Percentiles rank a stretch among this genome's conserved stretches.
These are phyloP conservation scores for Lactarius sp. DNA, from an alignment of 768 basidiomycete species.

Conservation along the genomic window DNA sequence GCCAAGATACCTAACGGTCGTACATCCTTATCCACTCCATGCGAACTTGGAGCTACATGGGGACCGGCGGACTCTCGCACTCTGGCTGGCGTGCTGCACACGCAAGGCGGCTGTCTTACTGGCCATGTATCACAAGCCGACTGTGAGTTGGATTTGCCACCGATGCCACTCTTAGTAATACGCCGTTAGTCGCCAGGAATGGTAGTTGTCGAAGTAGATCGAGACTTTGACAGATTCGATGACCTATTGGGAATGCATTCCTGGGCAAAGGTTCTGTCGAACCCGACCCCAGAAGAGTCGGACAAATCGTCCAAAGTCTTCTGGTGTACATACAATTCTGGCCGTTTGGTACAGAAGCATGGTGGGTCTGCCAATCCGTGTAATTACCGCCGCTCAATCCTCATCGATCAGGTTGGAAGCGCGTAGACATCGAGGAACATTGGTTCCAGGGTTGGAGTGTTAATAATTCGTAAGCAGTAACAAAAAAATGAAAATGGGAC, in stretches of 20 bases:
- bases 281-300: slow-evolving; percentile 32
- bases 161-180: background rate
- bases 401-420: slow-evolving; percentile 42
- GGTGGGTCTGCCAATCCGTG: slow-evolving; percentile 31
- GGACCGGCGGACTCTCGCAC: slow-evolving; percentile 38
- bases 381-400: background rate
- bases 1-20: slow-evolving; percentile 42
- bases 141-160: slow-evolving; percentile 32
- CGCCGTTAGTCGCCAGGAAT: slow-evolving; percentile 37
- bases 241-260: slow-evolving; percentile 40
- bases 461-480: slow-evolving; percentile 30
- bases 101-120: slow-evolving; percentile 33
- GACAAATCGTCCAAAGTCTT: slow-evolving; percentile 34
- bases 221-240: slow-evolving; percentile 33
- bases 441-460: slow-evolving; percentile 38
- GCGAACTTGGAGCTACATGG: slow-evolving; percentile 39
- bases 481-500: background rate
- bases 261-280: slow-evolving; percentile 39
- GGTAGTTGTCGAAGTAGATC: slow-evolving; percentile 42
- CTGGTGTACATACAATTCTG: slow-evolving; percentile 37
- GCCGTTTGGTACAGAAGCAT: slow-evolving; percentile 41
- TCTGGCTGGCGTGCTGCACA: slow-evolving; percentile 42
- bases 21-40: slow-evolving; percentile 40
- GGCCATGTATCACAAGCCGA: slow-evolving; percentile 43
- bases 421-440: slow-evolving; percentile 39